Base-by-base conservation (phyloP, 164 flowering plant species). In the Buxus sempervirens region DNA sequence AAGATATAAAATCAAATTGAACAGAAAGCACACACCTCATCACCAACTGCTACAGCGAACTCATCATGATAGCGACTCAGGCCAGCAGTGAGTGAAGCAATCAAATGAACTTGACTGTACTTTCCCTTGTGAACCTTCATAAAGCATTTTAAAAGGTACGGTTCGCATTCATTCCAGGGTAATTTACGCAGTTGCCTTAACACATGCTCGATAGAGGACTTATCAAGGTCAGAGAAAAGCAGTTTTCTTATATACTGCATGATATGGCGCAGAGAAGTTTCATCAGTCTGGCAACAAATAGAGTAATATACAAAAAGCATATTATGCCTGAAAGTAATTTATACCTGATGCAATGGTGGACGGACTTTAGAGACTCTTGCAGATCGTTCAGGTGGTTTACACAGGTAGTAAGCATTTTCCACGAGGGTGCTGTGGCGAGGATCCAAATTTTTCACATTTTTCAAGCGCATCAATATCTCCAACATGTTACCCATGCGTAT, bases 361-460 rank as follows among this genome's bases (percentile, higher is more conserved):
- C 96, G 98, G 41, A 87, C 90, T 92, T 95, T 95, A 59, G 90
- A 72, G 32, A 89, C 82, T 58, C 99, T 81, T 58, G 98, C 97
- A 74, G 98, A 88, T 80, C 94, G 83, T 78, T 95, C 99, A 58
- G 99, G 99, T 70, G 97, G 99, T 76, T 95, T 95, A 82, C 99
- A 95, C 75, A 95, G 82, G 78, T 95, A 95, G 74, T 95, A 95
- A 70, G 97, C 99, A 83, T 95, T 92, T 85, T 95, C 99, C 36
- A 90, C 99, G 58, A 95, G 92, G 18, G 97, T 95, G 73, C 91
- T 89, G 62, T 95, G 99, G 28, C 94, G 96, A 72, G 98, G 96
- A 85, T 95, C 99, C 83, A 95, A 81, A 78, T 95, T 95, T 81
- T 92, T 95, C 0, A 95, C 99, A 79, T 95, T 95, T 79, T 95